These are phyloP conservation scores for Aspergillus eucalypticola DNA, from an alignment of 2,329 filamentous ascomycete species.

Conservation along the genomic window DNA sequence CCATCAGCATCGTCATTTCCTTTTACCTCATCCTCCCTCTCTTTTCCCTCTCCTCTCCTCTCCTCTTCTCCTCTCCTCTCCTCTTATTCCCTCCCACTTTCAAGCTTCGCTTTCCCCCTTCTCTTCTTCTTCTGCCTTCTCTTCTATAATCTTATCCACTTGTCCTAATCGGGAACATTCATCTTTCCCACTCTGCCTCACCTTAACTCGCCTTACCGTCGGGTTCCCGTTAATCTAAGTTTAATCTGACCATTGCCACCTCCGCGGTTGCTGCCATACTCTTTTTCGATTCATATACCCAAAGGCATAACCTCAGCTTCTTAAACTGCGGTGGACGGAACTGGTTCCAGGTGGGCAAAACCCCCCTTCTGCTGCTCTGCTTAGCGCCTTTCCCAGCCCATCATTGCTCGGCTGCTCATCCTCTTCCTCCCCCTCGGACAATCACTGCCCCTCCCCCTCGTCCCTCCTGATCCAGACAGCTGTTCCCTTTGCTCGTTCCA, in stretches of 20 bases:
- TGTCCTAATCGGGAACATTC: constrained; percentile 7
- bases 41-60: constrained; percentile 7
- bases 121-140: background rate
- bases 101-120: background rate
- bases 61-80: background rate
- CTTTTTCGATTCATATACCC: background rate
- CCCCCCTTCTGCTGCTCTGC: constrained; percentile 6
- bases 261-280: background rate
- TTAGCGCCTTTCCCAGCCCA: background rate
- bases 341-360: constrained; percentile 9
- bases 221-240: constrained; percentile 6
- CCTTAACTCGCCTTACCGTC: constrained; percentile 1
- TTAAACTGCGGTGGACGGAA: background rate
- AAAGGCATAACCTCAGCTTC: background rate
- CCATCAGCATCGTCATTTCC: constrained; percentile 4
- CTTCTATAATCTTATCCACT: constrained; percentile 5
- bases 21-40: constrained; percentile 3
- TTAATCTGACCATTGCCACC: constrained; percentile 5
- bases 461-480: constrained; percentile 17
- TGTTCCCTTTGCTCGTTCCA: constrained; percentile 11
- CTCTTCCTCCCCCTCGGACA: background rate
- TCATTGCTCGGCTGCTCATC: background rate
- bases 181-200: constrained; percentile 1
- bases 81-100: background rate
- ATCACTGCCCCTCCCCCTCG: constrained; percentile 14